phyloP scores from a whole-genome alignment of 108 stramenopile species.

The Seminavis robusta region DNA sequence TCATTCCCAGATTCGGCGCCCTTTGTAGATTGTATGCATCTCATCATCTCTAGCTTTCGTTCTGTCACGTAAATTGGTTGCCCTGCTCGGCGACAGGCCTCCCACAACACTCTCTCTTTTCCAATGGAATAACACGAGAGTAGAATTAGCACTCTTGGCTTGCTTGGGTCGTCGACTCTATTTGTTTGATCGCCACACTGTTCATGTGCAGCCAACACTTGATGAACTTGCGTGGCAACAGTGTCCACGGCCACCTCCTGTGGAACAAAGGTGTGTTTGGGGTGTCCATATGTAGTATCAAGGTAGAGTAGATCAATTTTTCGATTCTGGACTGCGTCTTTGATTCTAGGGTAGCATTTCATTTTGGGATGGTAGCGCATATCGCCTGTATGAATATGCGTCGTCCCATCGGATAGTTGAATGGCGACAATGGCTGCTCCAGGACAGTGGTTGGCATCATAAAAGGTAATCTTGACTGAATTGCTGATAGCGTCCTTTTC shows the following conservation, averaged over 20 bases:
- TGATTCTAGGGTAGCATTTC: slow-evolving; percentile 43
- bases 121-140: slow-evolving; percentile 71
- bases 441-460: slow-evolving; percentile 73
- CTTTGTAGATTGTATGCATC: slow-evolving; percentile 27
- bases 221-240: slow-evolving; percentile 30
- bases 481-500: slow-evolving; percentile 4
- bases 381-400: slow-evolving; percentile 66
- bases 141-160: slow-evolving; percentile 40
- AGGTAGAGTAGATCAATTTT: slow-evolving; percentile 47
- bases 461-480: slow-evolving; percentile 41
- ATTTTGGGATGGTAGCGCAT: slow-evolving; percentile 57
- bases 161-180: neutral
- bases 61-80: slow-evolving; percentile 44
- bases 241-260: slow-evolving; percentile 50
- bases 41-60: slow-evolving; percentile 42
- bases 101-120: slow-evolving; percentile 65
- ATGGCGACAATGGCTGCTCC: slow-evolving; percentile 60
- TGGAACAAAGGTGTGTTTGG: slow-evolving; percentile 55
- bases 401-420: slow-evolving; percentile 25
- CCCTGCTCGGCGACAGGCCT: slow-evolving; percentile 23
- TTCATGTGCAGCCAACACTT: slow-evolving; percentile 20
- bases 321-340: slow-evolving; percentile 18
- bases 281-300: slow-evolving; percentile 67
- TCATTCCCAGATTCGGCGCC: neutral
- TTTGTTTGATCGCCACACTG: neutral